These are phyloP conservation scores for Excoecaria agallocha DNA, from an alignment of 345 rosid species.

Conservation along the genomic window DNA sequence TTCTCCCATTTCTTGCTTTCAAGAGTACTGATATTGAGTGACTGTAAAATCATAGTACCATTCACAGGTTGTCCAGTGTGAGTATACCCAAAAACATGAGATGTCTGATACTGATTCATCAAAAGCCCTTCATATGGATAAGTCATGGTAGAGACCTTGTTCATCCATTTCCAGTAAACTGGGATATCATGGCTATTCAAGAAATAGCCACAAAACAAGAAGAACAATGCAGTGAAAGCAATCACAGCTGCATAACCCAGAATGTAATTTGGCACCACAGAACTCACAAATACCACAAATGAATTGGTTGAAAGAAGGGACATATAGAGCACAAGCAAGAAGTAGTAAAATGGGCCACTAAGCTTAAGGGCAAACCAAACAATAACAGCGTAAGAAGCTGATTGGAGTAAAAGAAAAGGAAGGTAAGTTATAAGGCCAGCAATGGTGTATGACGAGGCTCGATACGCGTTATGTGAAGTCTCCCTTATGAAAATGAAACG, in stretches of 20 bases:
- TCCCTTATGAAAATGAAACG: constrained; percentile 61
- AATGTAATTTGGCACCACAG: constrained; percentile 63
- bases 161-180: constrained; percentile 60
- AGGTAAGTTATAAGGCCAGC: constrained; percentile 62
- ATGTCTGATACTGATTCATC: constrained; percentile 60
- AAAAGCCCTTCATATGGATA: constrained; percentile 64
- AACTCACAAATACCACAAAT: constrained; percentile 66
- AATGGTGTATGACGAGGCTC: constrained; percentile 65
- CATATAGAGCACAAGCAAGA: constrained; percentile 51
- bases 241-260: constrained; percentile 65
- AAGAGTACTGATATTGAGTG: constrained; percentile 28
- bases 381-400: constrained; percentile 49
- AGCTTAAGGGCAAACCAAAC: constrained; percentile 56
- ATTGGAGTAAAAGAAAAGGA: constrained; percentile 55
- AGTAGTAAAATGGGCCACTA: constrained; percentile 47
- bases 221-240: constrained; percentile 63
- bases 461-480: constrained; percentile 63
- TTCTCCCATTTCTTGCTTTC: constrained; percentile 47
- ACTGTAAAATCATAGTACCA: constrained; percentile 35
- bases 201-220: constrained; percentile 71
- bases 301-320: constrained; percentile 71
- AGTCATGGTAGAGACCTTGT: constrained; percentile 65
- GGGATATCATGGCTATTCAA: constrained; percentile 53
- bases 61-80: background rate
- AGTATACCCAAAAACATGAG: constrained; percentile 12